phyloP scores from a whole-genome alignment of 352 stramenopile species.

The Synura sp. region DNA sequence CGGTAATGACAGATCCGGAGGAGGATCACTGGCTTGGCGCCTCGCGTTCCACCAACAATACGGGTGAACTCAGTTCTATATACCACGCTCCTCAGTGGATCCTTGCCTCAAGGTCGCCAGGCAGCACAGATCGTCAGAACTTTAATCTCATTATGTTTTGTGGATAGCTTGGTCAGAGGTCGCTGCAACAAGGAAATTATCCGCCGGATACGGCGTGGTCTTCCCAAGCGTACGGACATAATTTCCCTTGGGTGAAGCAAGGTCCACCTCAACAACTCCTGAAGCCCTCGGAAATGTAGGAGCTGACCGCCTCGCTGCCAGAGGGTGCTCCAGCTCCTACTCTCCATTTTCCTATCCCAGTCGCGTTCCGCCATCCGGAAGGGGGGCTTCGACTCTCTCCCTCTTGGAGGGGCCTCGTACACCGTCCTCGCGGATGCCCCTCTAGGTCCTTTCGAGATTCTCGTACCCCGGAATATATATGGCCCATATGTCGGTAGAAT shows the following conservation, averaged over 20 bases:
- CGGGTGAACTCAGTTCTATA: neutral
- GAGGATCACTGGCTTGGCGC: neutral
- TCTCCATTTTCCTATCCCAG: no score
- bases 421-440: no score
- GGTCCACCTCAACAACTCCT: neutral
- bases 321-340: no score
- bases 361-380: no score
- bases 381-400: no score
- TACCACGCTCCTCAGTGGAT: constrained; percentile 8
- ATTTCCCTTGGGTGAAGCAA: constrained; percentile 1
- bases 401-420: no score
- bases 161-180: neutral
- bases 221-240: neutral
- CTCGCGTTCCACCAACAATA: neutral
- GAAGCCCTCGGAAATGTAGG: neutral
- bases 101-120: neutral
- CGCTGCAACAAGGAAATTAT: constrained; percentile 20
- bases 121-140: neutral
- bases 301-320: neutral
- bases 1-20: neutral
- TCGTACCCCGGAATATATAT: no score
- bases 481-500: no score
- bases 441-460: no score
- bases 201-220: neutral
- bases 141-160: neutral